phyloP scores from a whole-genome alignment of 305 asterid species.

The Fraxinus latifolia region DNA sequence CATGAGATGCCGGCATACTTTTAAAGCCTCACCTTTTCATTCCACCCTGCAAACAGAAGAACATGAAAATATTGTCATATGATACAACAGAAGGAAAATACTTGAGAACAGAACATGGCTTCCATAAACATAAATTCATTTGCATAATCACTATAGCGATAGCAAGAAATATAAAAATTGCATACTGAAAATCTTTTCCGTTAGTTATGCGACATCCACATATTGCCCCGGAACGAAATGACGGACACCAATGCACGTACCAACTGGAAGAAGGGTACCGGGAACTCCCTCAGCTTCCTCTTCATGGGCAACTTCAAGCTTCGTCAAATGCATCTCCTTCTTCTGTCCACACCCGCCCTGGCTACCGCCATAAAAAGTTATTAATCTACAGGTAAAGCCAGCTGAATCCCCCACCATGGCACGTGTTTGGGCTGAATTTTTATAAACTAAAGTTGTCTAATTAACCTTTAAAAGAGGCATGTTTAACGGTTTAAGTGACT shows the following conservation, averaged over 20 bases:
- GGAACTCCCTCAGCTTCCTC: constrained; percentile 88
- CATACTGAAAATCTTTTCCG: constrained; percentile 78
- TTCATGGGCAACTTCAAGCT: constrained; percentile 90
- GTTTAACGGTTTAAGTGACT: too few relatives aligned
- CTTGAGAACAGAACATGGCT: background rate
- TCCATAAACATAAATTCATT: constrained; percentile 11
- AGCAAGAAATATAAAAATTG: background rate
- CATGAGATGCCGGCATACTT: constrained; percentile 89
- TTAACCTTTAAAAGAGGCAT: too few relatives aligned
- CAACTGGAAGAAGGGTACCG: constrained; percentile 88
- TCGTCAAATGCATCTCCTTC: constrained; percentile 87
- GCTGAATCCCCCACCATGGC: background rate
- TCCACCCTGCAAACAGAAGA: constrained; percentile 58
- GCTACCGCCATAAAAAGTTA: constrained; percentile 29
- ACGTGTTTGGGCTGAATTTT: background rate
- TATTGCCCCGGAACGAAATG: constrained; percentile 92
- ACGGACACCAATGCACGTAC: constrained; percentile 70
- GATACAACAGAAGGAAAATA: background rate
- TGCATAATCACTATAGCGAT: background rate
- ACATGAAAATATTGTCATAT: background rate
- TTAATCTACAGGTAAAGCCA: background rate
- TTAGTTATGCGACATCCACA: constrained; percentile 84
- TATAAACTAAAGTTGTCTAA: too few relatives aligned
- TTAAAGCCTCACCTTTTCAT: constrained; percentile 74
- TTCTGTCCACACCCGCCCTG: constrained; percentile 93